Conservation (phyloP, 768 basidiomycete species). For the Hygrocybe coccinea region DNA sequence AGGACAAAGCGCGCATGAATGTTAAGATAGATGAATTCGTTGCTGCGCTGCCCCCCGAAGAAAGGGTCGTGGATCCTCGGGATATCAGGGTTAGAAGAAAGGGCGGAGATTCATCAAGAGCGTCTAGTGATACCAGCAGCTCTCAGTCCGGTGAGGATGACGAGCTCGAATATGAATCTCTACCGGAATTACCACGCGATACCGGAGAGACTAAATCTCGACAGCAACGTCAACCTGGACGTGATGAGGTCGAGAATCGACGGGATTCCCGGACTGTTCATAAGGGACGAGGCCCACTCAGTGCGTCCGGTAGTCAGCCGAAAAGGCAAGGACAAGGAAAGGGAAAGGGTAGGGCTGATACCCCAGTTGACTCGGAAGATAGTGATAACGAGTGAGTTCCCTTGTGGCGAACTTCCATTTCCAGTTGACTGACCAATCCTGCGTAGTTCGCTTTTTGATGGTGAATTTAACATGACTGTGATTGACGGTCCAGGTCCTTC, state of each 20-base stretch:
- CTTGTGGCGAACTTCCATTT: not conserved
- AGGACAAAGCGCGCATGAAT: not conserved
- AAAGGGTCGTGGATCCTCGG: not conserved
- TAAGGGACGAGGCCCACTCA: not conserved
- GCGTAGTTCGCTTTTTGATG: not conserved
- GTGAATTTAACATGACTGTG: not conserved
- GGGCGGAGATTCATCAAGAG: not conserved
- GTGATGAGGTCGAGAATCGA: not conserved
- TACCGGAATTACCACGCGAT: not conserved
- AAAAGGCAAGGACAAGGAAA: not conserved
- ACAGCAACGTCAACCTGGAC: not conserved
- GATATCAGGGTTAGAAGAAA: not conserved
- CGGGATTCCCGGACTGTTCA: too few species aligned
- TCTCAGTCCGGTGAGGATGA: not conserved
- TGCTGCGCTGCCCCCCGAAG: not conserved
- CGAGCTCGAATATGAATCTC: not conserved
- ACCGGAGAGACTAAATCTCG: not conserved
- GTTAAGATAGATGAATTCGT: not conserved
- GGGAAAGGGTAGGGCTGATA: not conserved
- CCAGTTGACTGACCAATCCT: not conserved
- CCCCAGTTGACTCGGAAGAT: not conserved
- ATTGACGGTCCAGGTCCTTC: not conserved
- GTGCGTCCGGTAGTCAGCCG: not conserved
- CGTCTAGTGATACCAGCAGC: not conserved
- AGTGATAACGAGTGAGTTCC: not conserved